phyloP scores from a whole-genome alignment of 176 grass and related monocot species.

The Juncus effusus region DNA sequence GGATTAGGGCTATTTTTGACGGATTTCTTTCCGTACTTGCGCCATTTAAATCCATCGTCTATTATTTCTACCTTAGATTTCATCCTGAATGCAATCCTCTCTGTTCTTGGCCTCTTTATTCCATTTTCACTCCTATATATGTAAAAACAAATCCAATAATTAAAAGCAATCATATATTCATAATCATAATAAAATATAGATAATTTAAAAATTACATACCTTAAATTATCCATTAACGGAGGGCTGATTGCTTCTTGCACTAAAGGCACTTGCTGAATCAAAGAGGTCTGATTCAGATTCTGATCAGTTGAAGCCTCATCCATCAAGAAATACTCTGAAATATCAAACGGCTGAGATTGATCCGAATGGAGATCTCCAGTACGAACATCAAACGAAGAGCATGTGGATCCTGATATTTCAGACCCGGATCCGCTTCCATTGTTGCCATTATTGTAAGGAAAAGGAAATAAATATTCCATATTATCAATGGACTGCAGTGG shows the following conservation, averaged over 20 bases:
- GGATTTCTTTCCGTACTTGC: slow-evolving; percentile 91
- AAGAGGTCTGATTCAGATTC: neutral
- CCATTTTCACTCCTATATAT: neutral
- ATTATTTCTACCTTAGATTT: slow-evolving; percentile 69
- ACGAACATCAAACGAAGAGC: neutral
- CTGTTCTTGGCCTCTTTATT: slow-evolving; percentile 19
- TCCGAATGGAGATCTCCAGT: slow-evolving; percentile 15
- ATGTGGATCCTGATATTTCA: slow-evolving; percentile 14
- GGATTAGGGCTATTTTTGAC: slow-evolving; percentile 94
- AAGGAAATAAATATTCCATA: neutral
- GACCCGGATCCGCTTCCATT: slow-evolving; percentile 10
- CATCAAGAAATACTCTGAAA: slow-evolving; percentile 20
- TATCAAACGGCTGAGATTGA: slow-evolving; percentile 10
- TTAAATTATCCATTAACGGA: too few relatives aligned
- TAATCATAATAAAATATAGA: neutral
- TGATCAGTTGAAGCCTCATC: neutral
- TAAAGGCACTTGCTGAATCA: neutral
- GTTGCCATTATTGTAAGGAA: neutral
- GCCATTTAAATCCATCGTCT: slow-evolving; percentile 95
- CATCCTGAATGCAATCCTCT: slow-evolving; percentile 78
- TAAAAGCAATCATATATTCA: neutral
- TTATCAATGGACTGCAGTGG: neutral
- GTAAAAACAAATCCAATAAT: neutral
- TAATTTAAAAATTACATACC: neutral
- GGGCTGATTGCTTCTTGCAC: too few relatives aligned